Conservation (phyloP, 2,329 filamentous ascomycete genomes). For the Rosellinia necatrix region DNA sequence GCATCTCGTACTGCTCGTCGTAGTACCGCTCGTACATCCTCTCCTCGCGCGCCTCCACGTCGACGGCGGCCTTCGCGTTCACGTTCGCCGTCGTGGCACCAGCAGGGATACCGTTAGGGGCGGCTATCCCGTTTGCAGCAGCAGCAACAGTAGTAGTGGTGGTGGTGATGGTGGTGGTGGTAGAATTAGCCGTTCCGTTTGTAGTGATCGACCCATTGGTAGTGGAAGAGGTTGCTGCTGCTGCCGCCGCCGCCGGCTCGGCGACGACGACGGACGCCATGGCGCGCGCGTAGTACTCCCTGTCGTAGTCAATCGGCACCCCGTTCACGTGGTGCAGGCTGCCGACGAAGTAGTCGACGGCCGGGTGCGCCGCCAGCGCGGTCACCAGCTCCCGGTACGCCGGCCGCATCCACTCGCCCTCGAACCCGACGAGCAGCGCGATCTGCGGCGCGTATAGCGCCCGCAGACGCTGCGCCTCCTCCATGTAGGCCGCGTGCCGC, state of each 20-base stretch:
- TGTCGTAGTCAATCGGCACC: slow-evolving; percentile 88
- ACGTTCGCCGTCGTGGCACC: not conserved
- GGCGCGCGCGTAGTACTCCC: slow-evolving; percentile 67
- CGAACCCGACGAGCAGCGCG: slow-evolving; percentile 84
- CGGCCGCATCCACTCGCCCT: slow-evolving; percentile 88
- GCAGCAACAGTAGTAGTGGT: no score
- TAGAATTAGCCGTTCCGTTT: no score
- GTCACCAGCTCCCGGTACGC: slow-evolving; percentile 62
- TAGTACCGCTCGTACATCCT: slow-evolving; percentile 83
- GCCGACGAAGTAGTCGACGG: slow-evolving; percentile 88
- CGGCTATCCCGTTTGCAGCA: slow-evolving; percentile 29
- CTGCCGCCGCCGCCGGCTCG: no score
- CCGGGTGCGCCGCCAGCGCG: slow-evolving; percentile 61
- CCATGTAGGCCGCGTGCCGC: slow-evolving; percentile 73
- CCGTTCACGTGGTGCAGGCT: slow-evolving; percentile 88
- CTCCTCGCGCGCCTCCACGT: slow-evolving; percentile 70
- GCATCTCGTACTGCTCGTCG: slow-evolving; percentile 83
- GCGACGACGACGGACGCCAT: slow-evolving; percentile 50
- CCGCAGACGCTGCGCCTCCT: slow-evolving; percentile 75
- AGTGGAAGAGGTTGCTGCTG: no score
- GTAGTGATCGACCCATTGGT: no score
- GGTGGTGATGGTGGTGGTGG: no score
- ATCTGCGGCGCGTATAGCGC: slow-evolving; percentile 72
- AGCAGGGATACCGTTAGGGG: not conserved
- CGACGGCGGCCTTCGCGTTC: slow-evolving; percentile 39